A percentile compares a stretch with the other conserved stretches of the same genome.
Conservation (phyloP, 2,329 filamentous ascomycete genomes). For the Chrysosporium queenslandicum region DNA sequence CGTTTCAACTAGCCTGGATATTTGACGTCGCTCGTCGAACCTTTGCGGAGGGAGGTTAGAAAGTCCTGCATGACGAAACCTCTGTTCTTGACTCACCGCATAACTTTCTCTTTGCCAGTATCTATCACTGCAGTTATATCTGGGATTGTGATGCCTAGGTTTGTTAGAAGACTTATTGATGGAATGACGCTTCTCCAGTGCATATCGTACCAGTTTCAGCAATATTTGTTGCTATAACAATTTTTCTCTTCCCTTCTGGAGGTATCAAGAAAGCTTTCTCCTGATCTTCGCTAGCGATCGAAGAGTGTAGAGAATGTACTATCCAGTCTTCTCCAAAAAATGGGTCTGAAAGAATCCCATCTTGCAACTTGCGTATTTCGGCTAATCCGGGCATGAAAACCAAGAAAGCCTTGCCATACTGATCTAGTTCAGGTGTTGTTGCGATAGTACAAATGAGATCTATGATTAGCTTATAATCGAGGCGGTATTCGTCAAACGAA, state of each 20-base stretch:
- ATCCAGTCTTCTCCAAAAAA: slow-evolving; percentile 69
- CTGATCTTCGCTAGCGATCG: slow-evolving; percentile 91
- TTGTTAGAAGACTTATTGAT: neutral
- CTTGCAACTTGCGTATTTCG: slow-evolving; percentile 81
- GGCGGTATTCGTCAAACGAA: slow-evolving; percentile 78
- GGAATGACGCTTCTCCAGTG: neutral
- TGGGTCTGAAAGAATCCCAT: slow-evolving; percentile 67
- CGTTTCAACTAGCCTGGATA: slow-evolving; percentile 82
- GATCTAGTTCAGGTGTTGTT: slow-evolving; percentile 52
- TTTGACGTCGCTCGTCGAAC: slow-evolving; percentile 83
- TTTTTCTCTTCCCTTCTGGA: slow-evolving; percentile 72
- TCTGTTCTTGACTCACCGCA: slow-evolving; percentile 42
- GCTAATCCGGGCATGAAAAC: slow-evolving; percentile 91
- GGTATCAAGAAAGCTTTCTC: slow-evolving; percentile 85
- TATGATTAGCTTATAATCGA: slow-evolving; percentile 79
- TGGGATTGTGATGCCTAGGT: slow-evolving; percentile 70
- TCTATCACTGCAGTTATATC: slow-evolving; percentile 97
- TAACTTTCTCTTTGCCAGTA: slow-evolving; percentile 92
- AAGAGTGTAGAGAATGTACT: slow-evolving; percentile 83
- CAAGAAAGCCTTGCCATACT: slow-evolving; percentile 83
- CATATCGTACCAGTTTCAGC: slow-evolving; percentile 67
- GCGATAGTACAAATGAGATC: slow-evolving; percentile 70
- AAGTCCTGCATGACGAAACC: neutral
- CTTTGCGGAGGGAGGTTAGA: slow-evolving; percentile 31
- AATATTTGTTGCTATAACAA: slow-evolving; percentile 95